These are phyloP conservation scores for Stemphylium vesicarium DNA, from an alignment of 2,329 filamentous ascomycete species.

Conservation along the genomic window DNA sequence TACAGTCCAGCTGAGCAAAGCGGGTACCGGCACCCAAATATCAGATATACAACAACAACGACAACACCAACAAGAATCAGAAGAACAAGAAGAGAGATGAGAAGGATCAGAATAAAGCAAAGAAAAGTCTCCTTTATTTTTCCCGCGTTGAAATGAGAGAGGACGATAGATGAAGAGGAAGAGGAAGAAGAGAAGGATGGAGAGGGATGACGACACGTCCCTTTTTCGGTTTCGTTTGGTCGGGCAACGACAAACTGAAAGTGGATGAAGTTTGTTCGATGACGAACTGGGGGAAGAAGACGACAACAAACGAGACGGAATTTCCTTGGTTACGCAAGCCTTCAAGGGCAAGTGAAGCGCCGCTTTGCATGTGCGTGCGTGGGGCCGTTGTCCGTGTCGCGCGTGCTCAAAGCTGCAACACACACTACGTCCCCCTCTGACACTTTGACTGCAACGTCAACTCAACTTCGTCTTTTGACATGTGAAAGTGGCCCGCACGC, in stretches of 20 bases:
- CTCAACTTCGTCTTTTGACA: constrained; percentile 1
- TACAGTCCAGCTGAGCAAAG: constrained; percentile 5
- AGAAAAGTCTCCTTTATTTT: background rate
- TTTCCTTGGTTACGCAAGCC: constrained; percentile 13
- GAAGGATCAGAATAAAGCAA: background rate
- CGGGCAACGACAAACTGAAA: no score
- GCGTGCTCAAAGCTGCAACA: constrained; percentile 1
- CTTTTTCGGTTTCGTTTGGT: no score
- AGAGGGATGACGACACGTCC: no score
- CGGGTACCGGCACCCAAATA: constrained; percentile 7
- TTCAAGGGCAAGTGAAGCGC: constrained; percentile 21
- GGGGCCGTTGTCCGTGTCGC: constrained; percentile 22
- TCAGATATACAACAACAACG: background rate
- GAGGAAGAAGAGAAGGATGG: no score
- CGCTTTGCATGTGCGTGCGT: constrained; percentile 10
- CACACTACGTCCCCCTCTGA: background rate
- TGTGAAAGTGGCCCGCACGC: constrained; percentile 20
- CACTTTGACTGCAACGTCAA: no score
- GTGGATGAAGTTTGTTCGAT: no score
- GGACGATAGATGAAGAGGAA: no score
- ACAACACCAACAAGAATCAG: background rate
- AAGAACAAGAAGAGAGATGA: background rate
- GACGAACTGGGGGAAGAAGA: background rate
- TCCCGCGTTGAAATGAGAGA: background rate
- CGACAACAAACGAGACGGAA: background rate